These are phyloP conservation scores for Zygosaccharomyces rouxii DNA, from an alignment of 805 yeast species.

Conservation along the genomic window DNA sequence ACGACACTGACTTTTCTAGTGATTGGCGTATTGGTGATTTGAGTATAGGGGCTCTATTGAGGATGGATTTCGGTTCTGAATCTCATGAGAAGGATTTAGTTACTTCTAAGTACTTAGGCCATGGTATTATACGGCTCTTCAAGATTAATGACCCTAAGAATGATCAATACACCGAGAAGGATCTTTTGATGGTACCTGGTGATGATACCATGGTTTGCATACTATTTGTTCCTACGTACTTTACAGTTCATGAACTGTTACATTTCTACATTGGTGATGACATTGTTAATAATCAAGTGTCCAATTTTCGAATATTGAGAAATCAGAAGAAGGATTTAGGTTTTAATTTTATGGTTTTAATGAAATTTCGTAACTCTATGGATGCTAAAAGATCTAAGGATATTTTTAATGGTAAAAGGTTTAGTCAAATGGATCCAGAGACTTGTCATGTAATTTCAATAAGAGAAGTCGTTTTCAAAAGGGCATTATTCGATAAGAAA, in stretches of 20 bases:
- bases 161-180: slow-evolving; percentile 11
- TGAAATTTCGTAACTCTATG: slow-evolving; percentile 60
- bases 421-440: slow-evolving; percentile 88
- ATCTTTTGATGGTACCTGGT: slow-evolving; percentile 36
- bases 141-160: slow-evolving; percentile 45
- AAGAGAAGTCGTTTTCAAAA: slow-evolving; percentile 50
- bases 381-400: slow-evolving; percentile 62
- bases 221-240: slow-evolving; percentile 81
- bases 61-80: slow-evolving; percentile 8
- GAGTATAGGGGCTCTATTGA: slow-evolving; percentile 4
- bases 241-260: slow-evolving; percentile 76
- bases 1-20: not conserved
- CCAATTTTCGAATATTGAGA: slow-evolving; percentile 70
- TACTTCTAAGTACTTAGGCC: slow-evolving; percentile 60
- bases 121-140: slow-evolving; percentile 68
- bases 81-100: slow-evolving; percentile 18
- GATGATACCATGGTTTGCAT: slow-evolving; percentile 71
- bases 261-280: slow-evolving; percentile 69
- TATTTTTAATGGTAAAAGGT: slow-evolving; percentile 63
- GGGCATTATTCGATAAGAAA: slow-evolving; percentile 18
- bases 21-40: slow-evolving; percentile 22
- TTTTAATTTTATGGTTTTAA: slow-evolving; percentile 56
- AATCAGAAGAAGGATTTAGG: slow-evolving; percentile 57
- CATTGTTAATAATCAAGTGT: slow-evolving; percentile 45
- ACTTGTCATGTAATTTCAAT: slow-evolving; percentile 71